phyloP scores from a whole-genome alignment of 1,284 basidiomycete species.

The Quambalaria eucalypti region DNA sequence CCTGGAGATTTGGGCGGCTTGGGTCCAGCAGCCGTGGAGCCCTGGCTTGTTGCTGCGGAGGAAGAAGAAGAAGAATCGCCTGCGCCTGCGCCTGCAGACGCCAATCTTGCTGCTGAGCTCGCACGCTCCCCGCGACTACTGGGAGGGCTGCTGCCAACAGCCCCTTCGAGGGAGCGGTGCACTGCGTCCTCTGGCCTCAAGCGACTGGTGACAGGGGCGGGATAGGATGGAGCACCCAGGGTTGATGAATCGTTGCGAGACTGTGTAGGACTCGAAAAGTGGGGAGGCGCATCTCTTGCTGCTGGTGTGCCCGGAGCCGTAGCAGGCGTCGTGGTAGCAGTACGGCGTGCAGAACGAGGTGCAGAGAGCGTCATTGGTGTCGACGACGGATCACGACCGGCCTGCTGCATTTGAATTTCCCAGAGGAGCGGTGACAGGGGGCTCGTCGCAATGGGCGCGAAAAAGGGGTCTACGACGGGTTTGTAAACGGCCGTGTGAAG shows the following conservation, averaged over 20 bases:
- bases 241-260: neutral
- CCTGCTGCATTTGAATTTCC: neutral
- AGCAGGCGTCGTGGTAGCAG: neutral
- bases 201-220: neutral
- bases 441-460: constrained; percentile 78
- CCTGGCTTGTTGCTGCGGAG: neutral
- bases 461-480: constrained; percentile 75
- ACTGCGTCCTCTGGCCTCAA: neutral
- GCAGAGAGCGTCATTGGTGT: neutral
- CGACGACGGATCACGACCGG: neutral
- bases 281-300: neutral
- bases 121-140: no score
- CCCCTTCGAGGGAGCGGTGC: neutral
- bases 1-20: neutral
- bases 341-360: no score
- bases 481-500: constrained; percentile 24
- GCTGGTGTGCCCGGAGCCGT: neutral
- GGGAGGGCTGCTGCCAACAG: no score
- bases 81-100: neutral
- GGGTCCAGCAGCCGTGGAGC: no score
- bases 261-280: neutral
- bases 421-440: constrained; percentile 51
- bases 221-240: neutral
- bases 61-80: neutral
- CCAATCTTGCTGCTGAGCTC: no score